Percentiles rank a stretch among this genome's conserved stretches.
phyloP scores from a whole-genome alignment of 257 asterid species.

The Jaltomata sinuosa region DNA sequence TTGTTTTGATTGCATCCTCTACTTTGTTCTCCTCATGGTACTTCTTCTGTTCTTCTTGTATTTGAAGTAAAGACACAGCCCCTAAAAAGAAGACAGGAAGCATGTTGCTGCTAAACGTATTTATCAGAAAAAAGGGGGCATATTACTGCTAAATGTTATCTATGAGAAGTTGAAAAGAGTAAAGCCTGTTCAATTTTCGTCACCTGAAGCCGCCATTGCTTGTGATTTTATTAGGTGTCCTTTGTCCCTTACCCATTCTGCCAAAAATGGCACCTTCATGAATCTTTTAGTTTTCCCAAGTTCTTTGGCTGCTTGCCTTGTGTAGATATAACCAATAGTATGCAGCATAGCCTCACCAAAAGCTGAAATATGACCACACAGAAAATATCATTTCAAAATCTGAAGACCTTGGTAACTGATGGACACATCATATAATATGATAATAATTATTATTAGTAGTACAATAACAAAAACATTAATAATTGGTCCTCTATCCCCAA shows the following conservation, averaged over 20 bases:
- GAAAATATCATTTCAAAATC: background rate
- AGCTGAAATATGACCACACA: constrained; percentile 29
- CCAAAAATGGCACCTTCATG: constrained; percentile 77
- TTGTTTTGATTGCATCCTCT: constrained; percentile 37
- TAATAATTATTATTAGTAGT: background rate
- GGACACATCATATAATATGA: background rate
- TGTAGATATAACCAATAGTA: constrained; percentile 77
- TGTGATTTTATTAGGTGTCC: constrained; percentile 61
- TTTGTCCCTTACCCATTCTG: constrained; percentile 84
- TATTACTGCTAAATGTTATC: background rate
- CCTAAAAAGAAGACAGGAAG: constrained; percentile 23
- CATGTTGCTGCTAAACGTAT: background rate
- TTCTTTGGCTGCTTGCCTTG: constrained; percentile 81
- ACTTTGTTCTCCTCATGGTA: constrained; percentile 39
- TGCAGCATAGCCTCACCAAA: constrained; percentile 83
- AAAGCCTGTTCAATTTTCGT: constrained; percentile 2
- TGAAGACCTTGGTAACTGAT: background rate
- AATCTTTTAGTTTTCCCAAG: constrained; percentile 64
- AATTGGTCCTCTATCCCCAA: background rate
- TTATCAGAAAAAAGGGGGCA: background rate
- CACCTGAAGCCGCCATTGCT: constrained; percentile 80
- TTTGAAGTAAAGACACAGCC: constrained; percentile 51
- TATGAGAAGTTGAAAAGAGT: background rate
- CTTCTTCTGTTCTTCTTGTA: constrained; percentile 64
- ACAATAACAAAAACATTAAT: background rate